Conservation (phyloP, 129 eudicot species). For the Escallonia herrerae region DNA sequence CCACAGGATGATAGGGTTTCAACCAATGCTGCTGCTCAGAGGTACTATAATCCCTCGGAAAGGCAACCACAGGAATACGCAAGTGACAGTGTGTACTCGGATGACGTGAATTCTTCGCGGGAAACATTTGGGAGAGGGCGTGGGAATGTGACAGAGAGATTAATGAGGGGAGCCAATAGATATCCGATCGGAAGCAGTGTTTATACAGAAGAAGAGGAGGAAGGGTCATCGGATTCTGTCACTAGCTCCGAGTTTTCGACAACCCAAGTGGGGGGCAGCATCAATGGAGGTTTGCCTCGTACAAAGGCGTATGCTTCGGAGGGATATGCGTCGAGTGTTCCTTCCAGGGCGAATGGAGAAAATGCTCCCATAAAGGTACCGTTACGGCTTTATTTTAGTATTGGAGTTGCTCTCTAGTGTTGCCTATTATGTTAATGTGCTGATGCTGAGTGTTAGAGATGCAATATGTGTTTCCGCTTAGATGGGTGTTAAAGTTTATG, state of each 20-base stretch:
- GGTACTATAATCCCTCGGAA: slow-evolving; percentile 32
- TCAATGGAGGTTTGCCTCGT: slow-evolving; percentile 30
- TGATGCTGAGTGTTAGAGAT: no score
- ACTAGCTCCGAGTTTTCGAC: slow-evolving; percentile 71
- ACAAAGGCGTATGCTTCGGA: slow-evolving; percentile 29
- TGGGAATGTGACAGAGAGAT: slow-evolving; percentile 31
- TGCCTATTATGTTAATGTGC: neutral
- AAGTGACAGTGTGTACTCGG: slow-evolving; percentile 47
- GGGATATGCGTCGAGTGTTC: slow-evolving; percentile 30
- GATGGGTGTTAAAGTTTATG: no score
- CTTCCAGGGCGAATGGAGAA: slow-evolving; percentile 25
- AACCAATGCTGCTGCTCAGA: slow-evolving; percentile 15
- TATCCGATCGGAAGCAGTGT: slow-evolving; percentile 49
- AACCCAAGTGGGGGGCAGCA: slow-evolving; percentile 47
- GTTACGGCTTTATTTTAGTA: neutral
- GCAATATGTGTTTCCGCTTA: no score
- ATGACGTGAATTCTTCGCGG: slow-evolving; percentile 57
- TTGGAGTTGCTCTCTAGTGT: neutral
- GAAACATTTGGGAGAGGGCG: slow-evolving; percentile 44
- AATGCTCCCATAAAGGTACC: slow-evolving; percentile 15
- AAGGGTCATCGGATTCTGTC: slow-evolving; percentile 59
- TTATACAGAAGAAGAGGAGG: slow-evolving; percentile 72
- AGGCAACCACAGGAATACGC: slow-evolving; percentile 34
- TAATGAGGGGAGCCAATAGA: slow-evolving; percentile 50
- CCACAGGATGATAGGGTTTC: slow-evolving; percentile 60